Evolutionary conservation across 768 basidiomycete species (phyloP).

Genomic region (Lactarius vividus): DNA sequence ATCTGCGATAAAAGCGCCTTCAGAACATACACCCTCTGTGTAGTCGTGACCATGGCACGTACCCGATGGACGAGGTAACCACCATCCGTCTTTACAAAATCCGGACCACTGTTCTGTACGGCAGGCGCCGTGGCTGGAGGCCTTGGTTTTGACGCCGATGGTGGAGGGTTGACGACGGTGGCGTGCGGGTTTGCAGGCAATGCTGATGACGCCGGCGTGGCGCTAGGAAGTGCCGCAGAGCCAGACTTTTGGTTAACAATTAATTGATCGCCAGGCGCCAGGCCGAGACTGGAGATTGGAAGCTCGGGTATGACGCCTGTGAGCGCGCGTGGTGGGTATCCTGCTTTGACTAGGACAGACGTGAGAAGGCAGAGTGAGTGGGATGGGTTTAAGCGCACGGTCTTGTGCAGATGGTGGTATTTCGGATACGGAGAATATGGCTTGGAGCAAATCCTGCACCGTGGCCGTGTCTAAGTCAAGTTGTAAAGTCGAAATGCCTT

Average conservation of each 20-base stretch:
- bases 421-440: slow-evolving; percentile 62
- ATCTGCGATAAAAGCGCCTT: slow-evolving; percentile 43
- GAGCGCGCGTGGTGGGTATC: slow-evolving; percentile 80
- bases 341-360: slow-evolving; percentile 58
- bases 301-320: slow-evolving; percentile 65
- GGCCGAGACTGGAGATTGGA: slow-evolving; percentile 71
- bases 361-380: not conserved
- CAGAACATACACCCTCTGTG: not conserved
- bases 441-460: slow-evolving; percentile 71
- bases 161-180: slow-evolving; percentile 30
- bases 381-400: slow-evolving; percentile 46
- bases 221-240: slow-evolving; percentile 26
- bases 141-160: slow-evolving; percentile 25
- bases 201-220: slow-evolving; percentile 10
- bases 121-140: slow-evolving; percentile 29
- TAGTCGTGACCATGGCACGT: slow-evolving; percentile 27
- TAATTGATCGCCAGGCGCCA: slow-evolving; percentile 80
- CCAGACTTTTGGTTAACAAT: slow-evolving; percentile 58
- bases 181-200: slow-evolving; percentile 30
- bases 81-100: slow-evolving; percentile 58
- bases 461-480: slow-evolving; percentile 59
- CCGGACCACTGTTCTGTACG: slow-evolving; percentile 41
- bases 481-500: slow-evolving; percentile 77
- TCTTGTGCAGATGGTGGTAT: slow-evolving; percentile 78
- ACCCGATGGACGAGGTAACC: slow-evolving; percentile 76